These are phyloP conservation scores for Salmacisia buchloeana DNA, from an alignment of 1,284 basidiomycete species.

Conservation along the genomic window DNA sequence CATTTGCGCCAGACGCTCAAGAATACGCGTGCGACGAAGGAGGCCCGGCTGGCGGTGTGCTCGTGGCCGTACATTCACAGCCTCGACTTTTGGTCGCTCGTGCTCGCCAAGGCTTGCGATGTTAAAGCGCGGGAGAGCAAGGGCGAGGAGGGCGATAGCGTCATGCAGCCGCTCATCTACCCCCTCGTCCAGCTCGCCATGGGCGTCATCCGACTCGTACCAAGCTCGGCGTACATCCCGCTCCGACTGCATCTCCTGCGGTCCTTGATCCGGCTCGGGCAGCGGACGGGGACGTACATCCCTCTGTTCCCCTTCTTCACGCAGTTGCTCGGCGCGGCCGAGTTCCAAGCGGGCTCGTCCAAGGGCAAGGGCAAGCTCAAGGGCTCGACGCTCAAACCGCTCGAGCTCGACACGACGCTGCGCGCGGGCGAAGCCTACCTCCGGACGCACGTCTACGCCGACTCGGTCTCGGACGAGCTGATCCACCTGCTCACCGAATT, in stretches of 20 bases:
- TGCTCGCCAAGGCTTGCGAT: slow-evolving; percentile 52
- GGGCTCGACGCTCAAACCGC: slow-evolving; percentile 77
- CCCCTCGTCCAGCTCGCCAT: slow-evolving; percentile 90
- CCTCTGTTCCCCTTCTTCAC: slow-evolving; percentile 80
- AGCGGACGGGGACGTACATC: slow-evolving; percentile 78
- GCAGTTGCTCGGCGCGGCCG: slow-evolving; percentile 73
- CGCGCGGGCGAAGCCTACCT: slow-evolving; percentile 82
- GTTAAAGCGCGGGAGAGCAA: slow-evolving; percentile 11
- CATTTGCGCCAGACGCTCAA: slow-evolving; percentile 87
- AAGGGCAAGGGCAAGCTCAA: slow-evolving; percentile 70
- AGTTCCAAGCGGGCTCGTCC: slow-evolving; percentile 68
- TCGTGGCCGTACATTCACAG: slow-evolving; percentile 98
- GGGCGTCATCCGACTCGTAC: slow-evolving; percentile 84
- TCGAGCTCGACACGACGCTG: slow-evolving; percentile 82
- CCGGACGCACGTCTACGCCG: slow-evolving; percentile 79
- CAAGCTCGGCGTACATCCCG: slow-evolving; percentile 72
- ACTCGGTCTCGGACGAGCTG: slow-evolving; percentile 76
- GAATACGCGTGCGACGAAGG: slow-evolving; percentile 59
- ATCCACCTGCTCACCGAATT: slow-evolving; percentile 72
- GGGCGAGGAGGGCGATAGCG: slow-evolving; percentile 58
- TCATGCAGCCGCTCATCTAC: slow-evolving; percentile 82
- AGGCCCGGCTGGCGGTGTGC: slow-evolving; percentile 44
- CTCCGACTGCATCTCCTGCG: slow-evolving; percentile 70
- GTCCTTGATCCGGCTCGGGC: slow-evolving; percentile 66
- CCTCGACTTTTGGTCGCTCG: slow-evolving; percentile 91